A percentile compares a stretch with the other conserved stretches of the same genome.
These are phyloP conservation scores for Metarhizium anisopliae DNA, from an alignment of 2,329 filamentous ascomycete species.

Conservation along the genomic window DNA sequence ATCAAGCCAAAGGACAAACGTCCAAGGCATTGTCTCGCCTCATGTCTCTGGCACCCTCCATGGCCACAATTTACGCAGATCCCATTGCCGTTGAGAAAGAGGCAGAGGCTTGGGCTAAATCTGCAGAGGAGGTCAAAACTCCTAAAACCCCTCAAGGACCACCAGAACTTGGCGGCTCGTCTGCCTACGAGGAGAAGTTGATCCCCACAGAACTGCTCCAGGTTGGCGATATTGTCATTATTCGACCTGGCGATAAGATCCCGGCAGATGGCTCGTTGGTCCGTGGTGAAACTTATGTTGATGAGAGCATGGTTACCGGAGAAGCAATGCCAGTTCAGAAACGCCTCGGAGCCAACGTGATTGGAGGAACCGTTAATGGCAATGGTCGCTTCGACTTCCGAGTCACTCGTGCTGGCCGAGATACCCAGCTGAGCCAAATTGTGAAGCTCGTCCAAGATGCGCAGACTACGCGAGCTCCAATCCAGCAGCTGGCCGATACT, in stretches of 20 bases:
- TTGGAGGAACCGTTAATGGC: slow-evolving; percentile 93
- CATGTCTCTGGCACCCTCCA: slow-evolving; percentile 93
- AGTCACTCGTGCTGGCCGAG: slow-evolving; percentile 83
- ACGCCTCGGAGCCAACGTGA: slow-evolving; percentile 66
- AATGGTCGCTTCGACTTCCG: slow-evolving; percentile 86
- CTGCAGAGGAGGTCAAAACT: slow-evolving; percentile 24
- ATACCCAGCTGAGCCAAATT: slow-evolving; percentile 96
- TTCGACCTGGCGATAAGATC: slow-evolving; percentile 93
- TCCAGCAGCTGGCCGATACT: slow-evolving; percentile 83
- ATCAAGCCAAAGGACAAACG: slow-evolving; percentile 90
- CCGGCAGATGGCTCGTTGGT: slow-evolving; percentile 85
- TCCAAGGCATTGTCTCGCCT: slow-evolving; percentile 86
- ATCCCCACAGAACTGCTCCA: slow-evolving; percentile 93
- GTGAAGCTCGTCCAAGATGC: slow-evolving; percentile 97
- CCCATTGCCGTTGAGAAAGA: slow-evolving; percentile 89
- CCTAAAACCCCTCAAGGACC: slow-evolving; percentile 30
- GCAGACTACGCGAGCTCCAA: slow-evolving; percentile 87
- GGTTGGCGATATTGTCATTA: slow-evolving; percentile 84
- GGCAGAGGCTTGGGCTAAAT: slow-evolving; percentile 61
- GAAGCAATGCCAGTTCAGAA: slow-evolving; percentile 95
- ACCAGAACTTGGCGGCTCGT: slow-evolving; percentile 32
- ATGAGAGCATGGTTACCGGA: slow-evolving; percentile 98
- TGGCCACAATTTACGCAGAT: slow-evolving; percentile 93
- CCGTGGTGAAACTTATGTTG: slow-evolving; percentile 83
- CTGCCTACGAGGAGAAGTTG: slow-evolving; percentile 68